phyloP scores from a whole-genome alignment of 2,329 filamentous ascomycete species.

The Pseudocercospora cruenta region DNA sequence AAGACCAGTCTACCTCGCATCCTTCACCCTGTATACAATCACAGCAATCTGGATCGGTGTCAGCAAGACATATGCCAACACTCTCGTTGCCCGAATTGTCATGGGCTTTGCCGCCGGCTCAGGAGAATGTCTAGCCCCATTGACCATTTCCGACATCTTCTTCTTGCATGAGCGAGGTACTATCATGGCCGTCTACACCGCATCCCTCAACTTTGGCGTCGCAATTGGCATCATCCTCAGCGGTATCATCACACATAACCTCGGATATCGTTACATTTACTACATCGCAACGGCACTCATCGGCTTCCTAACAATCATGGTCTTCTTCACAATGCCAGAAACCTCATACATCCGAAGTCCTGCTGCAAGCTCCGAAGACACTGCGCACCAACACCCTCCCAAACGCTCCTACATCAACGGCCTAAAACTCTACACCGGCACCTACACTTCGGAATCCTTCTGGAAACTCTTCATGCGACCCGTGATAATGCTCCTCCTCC shows the following conservation, averaged over 20 bases:
- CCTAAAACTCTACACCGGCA: slow-evolving; percentile 44
- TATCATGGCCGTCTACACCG: slow-evolving; percentile 52
- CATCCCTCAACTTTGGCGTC: slow-evolving; percentile 34
- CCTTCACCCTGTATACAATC: slow-evolving; percentile 30
- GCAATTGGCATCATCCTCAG: slow-evolving; percentile 38
- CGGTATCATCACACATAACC: slow-evolving; percentile 53
- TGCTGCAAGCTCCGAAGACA: background rate
- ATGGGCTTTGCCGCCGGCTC: slow-evolving; percentile 60
- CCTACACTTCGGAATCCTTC: slow-evolving; percentile 52
- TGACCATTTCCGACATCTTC: slow-evolving; percentile 60
- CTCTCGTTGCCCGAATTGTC: slow-evolving; percentile 52
- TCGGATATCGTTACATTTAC: slow-evolving; percentile 58
- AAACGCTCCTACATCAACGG: background rate
- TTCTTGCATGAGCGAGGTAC: slow-evolving; percentile 60
- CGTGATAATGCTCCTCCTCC: slow-evolving; percentile 52
- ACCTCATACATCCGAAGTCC: slow-evolving; percentile 49
- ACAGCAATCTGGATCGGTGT: slow-evolving; percentile 31
- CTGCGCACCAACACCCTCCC: background rate
- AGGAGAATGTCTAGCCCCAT: slow-evolving; percentile 53
- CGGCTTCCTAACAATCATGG: slow-evolving; percentile 52
- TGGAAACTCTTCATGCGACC: slow-evolving; percentile 56
- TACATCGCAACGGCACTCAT: slow-evolving; percentile 56
- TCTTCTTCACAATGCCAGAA: slow-evolving; percentile 60
- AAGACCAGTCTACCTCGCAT: slow-evolving; percentile 39
- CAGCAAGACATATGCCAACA: slow-evolving; percentile 27